A percentile compares a stretch with the other conserved stretches of the same genome.
These are phyloP conservation scores for Glutinoglossum americanum DNA, from an alignment of 495 filamentous ascomycete species.

Conservation along the genomic window DNA sequence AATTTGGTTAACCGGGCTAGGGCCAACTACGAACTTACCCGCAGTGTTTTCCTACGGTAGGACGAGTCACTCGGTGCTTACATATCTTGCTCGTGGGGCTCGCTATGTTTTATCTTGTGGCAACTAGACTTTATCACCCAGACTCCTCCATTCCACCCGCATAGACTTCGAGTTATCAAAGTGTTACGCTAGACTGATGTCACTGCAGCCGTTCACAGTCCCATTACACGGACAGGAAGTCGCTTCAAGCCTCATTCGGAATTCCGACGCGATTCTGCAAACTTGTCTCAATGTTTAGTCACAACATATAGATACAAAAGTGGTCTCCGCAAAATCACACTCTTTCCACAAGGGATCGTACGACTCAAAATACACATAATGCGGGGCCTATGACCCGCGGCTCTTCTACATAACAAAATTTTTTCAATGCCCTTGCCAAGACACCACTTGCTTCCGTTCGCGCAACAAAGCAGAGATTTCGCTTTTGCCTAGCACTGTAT, in stretches of 20 bases:
- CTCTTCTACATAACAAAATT: background rate
- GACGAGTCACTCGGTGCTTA: background rate
- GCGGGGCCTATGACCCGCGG: background rate
- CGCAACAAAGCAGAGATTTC: background rate
- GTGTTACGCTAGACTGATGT: background rate
- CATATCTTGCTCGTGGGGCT: background rate
- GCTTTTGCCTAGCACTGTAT: background rate
- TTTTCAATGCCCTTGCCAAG: background rate
- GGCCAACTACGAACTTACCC: slow-evolving; percentile 1
- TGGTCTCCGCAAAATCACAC: no score
- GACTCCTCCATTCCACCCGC: background rate
- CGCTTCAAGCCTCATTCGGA: background rate
- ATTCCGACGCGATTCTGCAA: background rate
- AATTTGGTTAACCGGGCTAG: slow-evolving; percentile 2
- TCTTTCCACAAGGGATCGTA: background rate
- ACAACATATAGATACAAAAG: background rate
- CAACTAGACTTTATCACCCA: background rate
- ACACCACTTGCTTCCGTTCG: background rate
- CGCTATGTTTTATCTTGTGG: background rate
- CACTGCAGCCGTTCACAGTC: background rate
- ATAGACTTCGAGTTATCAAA: background rate
- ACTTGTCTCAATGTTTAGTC: background rate
- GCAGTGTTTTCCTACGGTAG: background rate
- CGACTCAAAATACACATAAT: background rate
- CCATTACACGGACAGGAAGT: background rate